Conservation (phyloP, 164 flowering plant genomes). For the Protea cynaroides region DNA sequence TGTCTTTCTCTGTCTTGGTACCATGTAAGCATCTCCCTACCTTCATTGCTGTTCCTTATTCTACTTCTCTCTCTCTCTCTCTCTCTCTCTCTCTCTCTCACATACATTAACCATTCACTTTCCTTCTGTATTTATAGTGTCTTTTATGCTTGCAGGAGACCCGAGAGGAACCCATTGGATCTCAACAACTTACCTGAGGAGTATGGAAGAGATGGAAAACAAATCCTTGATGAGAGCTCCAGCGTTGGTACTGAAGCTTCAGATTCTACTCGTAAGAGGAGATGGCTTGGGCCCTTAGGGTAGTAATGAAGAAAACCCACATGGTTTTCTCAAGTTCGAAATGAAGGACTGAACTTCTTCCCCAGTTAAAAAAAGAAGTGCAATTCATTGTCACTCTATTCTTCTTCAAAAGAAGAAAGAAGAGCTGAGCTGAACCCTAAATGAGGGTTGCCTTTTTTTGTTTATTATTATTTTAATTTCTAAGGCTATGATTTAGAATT, state of each 20-base stretch:
- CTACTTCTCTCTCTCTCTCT: neutral
- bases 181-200: conserved; percentile 96
- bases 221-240: conserved; percentile 50
- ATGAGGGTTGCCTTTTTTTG: conserved; percentile 1
- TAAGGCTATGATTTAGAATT: too few relatives aligned
- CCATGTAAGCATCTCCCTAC: conserved; percentile 23
- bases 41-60: conserved; percentile 1
- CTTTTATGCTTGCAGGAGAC: conserved; percentile 53
- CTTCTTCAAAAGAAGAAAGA: neutral
- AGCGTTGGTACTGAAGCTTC: conserved; percentile 29
- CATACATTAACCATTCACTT: neutral
- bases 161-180: conserved; percentile 69
- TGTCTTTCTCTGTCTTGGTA: conserved; percentile 30
- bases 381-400: conserved; percentile 1
- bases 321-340: neutral
- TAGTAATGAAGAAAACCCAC: conserved; percentile 1
- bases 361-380: neutral
- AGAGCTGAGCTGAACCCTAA: neutral
- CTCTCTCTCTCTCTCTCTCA: too few relatives aligned
- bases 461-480: neutral
- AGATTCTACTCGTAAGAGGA: conserved; percentile 23
- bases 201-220: conserved; percentile 50
- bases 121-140: conserved; percentile 4
- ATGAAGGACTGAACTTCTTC: neutral
- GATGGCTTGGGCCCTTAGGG: too few relatives aligned